Conservation (phyloP, 164 flowering plant genomes). For the Taxillus chinensis region DNA sequence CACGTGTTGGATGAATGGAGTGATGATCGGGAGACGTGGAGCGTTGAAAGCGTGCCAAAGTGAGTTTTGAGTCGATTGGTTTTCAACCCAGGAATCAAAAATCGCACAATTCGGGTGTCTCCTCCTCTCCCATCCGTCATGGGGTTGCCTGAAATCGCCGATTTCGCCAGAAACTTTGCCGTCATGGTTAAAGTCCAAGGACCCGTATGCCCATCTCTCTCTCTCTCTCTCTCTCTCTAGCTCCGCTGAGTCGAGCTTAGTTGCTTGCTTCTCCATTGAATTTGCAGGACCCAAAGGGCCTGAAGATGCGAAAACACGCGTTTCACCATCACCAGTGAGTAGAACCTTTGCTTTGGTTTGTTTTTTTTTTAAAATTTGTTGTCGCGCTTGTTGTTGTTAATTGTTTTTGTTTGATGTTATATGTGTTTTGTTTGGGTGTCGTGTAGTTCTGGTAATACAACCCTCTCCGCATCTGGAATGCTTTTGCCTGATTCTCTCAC, state of each 20-base stretch:
- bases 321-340: constrained; percentile 77
- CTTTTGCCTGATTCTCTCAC: constrained; percentile 41
- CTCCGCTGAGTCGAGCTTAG: not conserved
- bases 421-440: constrained; percentile 1
- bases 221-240: constrained; percentile 4
- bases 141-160: constrained; percentile 56
- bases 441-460: constrained; percentile 65
- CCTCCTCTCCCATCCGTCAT: constrained; percentile 12
- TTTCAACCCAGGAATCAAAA: too few relatives aligned
- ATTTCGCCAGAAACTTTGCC: constrained; percentile 55
- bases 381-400: not conserved
- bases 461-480: constrained; percentile 84
- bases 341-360: not conserved
- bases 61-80: too few relatives aligned
- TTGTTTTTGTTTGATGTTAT: not conserved
- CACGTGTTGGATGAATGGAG: too few relatives aligned
- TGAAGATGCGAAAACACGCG: constrained; percentile 75
- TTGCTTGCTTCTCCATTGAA: not conserved
- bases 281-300: constrained; percentile 81
- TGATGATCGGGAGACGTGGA: too few relatives aligned
- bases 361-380: not conserved
- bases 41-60: too few relatives aligned
- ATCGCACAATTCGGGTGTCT: too few relatives aligned
- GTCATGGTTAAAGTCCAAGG: constrained; percentile 79
- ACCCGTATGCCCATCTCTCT: constrained; percentile 42